Evolutionary conservation across 2,329 filamentous ascomycete genomes (phyloP), one percentile per base, ranked within the genome.

Genomic region (Apiospora sp.): DNA sequence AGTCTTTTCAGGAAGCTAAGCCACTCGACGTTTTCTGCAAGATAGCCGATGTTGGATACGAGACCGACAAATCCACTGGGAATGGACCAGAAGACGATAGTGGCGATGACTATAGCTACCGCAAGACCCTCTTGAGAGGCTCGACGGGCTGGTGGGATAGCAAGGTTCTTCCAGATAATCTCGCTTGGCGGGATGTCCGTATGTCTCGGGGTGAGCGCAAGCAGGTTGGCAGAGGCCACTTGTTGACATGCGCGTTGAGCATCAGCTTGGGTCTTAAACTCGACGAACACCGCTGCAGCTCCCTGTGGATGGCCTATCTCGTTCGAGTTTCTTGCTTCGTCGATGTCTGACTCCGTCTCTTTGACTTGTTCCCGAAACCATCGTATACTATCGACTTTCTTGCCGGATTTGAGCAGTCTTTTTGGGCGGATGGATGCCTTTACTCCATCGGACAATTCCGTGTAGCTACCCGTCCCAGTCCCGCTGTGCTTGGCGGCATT

Each of bases 331-430:
- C 83, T 83, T 68, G 86, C 81, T 5, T 73, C 71, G 1, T 75
- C 72, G 30, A 75, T 76, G 58, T 80, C 75, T 8, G 75, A 72
- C 73, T 81, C 81, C 49, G 84, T 80, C 24, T 79, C 75, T 71
- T 82, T 82, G 71, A 96, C 87, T 79, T 93, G 88, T 12, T 89
- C 86, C 54, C 95, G 92, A 71, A 90, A 90, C 92, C 92, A 97
- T 77, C 95, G 90, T 80, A 98, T 97, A 0, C 94, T 96, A 83
- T 98, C 95, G 61, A 97, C 94, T 82, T 95, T 91, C 86, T 90
- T 92, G 74, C 94, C 93, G 12, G 90, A 84, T 74, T 89, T 91
- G 69, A 92, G 85, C 46, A 90, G 90, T 81, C 96, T 93, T 27
- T 71, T 75, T n/a, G 79, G 76, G 22, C 79, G 74, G 44, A 79